These are phyloP conservation scores for Phlyctochytrium arcticum DNA, from an alignment of 192 early-diverging fungal species.

Conservation along the genomic window DNA sequence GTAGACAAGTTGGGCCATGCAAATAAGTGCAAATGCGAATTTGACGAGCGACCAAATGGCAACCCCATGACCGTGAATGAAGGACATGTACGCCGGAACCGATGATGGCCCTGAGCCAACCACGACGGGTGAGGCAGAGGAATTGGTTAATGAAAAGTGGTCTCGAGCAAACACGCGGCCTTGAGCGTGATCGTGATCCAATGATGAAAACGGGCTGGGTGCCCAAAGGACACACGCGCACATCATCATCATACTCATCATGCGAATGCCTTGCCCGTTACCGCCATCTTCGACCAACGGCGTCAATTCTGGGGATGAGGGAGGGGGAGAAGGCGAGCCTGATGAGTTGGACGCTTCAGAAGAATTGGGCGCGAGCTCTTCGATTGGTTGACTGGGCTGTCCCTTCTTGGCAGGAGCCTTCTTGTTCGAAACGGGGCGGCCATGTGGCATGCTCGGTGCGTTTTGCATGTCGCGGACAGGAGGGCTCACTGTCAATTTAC, in stretches of 20 bases:
- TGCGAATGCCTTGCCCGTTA: slow-evolving; percentile 6
- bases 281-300: no score
- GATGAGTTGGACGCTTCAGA: background rate
- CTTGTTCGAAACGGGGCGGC: background rate
- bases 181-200: slow-evolving; percentile 20
- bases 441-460: no score
- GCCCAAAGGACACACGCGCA: slow-evolving; percentile 32
- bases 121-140: no score
- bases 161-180: slow-evolving; percentile 28
- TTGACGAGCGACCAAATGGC: slow-evolving; percentile 9
- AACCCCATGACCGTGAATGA: background rate
- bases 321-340: slow-evolving; percentile 3
- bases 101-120: no score
- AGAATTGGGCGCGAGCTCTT: background rate
- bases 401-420: background rate
- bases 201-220: slow-evolving; percentile 30
- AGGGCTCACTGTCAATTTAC: background rate
- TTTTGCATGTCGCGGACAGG: background rate
- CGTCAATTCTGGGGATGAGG: background rate
- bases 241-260: slow-evolving; percentile 40
- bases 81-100: background rate
- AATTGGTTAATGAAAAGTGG: no score
- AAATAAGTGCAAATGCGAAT: slow-evolving; percentile 7
- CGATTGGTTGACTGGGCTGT: background rate
- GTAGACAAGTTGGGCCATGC: background rate